Evolutionary conservation across 495 filamentous ascomycete species (phyloP), one percentile per base, ranked within the genome.

Genomic region (Aspergillus campestris): DNA sequence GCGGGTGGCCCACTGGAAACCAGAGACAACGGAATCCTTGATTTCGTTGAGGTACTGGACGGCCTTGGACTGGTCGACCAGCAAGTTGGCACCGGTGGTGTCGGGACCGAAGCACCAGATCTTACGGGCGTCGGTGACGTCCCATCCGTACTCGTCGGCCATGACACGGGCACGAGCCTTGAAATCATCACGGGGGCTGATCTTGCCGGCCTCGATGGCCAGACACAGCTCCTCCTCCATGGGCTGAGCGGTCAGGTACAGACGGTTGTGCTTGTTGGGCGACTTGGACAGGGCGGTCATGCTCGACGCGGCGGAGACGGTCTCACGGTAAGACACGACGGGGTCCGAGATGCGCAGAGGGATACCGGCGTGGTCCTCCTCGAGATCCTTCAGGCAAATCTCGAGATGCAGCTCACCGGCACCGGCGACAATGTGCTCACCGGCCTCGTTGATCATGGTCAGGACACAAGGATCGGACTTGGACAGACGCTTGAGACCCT

Each of bases 41-140:
- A 99, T 99, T 86, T 99, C 92, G 78, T 90, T 90, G 47, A 99
- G 78, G 82, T 97, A 99, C 77, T 99, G 92, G 48, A 99, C 92
- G 58, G 92, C 92, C 86, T 98, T 98, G 75, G 91, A 95, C 82
- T 96, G 92, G 71, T 99, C 92, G 60, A 99, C 84, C 50, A 99
- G 76, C 81, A 99, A 73, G 77, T 99, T 99, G 81, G 92, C 87
- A 70, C 92, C 92, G 63, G 73, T 89, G 63, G 89, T 94, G 70
- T 99, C 94, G 56, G 92, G 92, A 71, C 92, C 92, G 78, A 99
- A 99, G 67, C 87, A 91, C 92, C 92, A 99, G 69, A 99, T 99
- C 86, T 99, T 99, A 74, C 92, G 88, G 68, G 92, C 92, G 73
- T 99, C 92, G 56, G 92, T 99, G 61, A 99, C 92, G 78, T 99